phyloP scores from a whole-genome alignment of 78 protist genomes.

The Dictyostelium citrinum region DNA sequence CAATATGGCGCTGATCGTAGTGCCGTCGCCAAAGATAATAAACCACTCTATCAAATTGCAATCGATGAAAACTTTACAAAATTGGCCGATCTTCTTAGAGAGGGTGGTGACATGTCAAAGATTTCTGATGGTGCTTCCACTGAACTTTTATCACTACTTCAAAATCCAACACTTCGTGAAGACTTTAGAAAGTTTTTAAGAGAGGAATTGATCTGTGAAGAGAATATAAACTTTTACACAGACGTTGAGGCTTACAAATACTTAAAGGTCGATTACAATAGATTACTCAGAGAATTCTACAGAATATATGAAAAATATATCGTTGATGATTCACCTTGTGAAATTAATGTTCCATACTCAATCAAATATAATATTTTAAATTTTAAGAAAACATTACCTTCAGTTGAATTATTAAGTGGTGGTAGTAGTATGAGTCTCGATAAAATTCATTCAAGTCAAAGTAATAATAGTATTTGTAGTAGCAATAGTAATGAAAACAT shows the following conservation, averaged over 20 bases:
- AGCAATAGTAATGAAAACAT: constrained; percentile 8
- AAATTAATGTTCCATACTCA: constrained; percentile 46
- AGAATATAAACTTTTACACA: constrained; percentile 51
- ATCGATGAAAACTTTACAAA: constrained; percentile 73
- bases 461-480: not conserved
- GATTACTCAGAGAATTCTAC: constrained; percentile 33
- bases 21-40: constrained; percentile 36
- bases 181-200: constrained; percentile 62
- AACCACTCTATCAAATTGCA: constrained; percentile 65
- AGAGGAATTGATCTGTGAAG: constrained; percentile 62
- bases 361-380: constrained; percentile 18
- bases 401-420: not conserved
- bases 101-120: constrained; percentile 12
- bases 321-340: constrained; percentile 22
- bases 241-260: constrained; percentile 55
- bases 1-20: constrained; percentile 75
- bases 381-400: constrained; percentile 22
- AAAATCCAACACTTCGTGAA: constrained; percentile 66
- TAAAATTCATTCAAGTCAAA: not conserved
- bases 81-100: constrained; percentile 52
- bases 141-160: constrained; percentile 33
- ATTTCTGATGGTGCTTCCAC: constrained; percentile 10
- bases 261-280: constrained; percentile 21
- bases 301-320: constrained; percentile 52
- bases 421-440: not conserved